phyloP scores from a whole-genome alignment of 202 grass and related monocot species.

The Elaeis oleifera region DNA sequence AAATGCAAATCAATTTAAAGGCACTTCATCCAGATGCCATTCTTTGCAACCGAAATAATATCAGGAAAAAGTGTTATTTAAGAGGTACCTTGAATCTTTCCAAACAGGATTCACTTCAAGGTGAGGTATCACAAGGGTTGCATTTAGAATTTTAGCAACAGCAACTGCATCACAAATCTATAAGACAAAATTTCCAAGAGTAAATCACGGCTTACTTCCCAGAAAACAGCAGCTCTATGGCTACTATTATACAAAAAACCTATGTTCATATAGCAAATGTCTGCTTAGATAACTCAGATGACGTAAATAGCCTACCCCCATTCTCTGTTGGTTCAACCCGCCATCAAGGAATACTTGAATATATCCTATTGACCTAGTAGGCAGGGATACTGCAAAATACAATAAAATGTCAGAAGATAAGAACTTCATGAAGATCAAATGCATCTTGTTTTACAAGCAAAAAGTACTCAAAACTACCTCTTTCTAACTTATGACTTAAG shows the following conservation, averaged over 20 bases:
- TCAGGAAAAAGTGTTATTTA: conserved; percentile 4
- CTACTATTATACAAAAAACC: too few species aligned
- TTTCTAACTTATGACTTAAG: too few species aligned
- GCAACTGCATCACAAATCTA: conserved; percentile 98
- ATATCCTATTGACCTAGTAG: conserved; percentile 48
- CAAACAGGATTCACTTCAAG: conserved; percentile 96
- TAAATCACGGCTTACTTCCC: too few species aligned
- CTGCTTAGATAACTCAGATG: background rate
- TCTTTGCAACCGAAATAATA: conserved; percentile 12
- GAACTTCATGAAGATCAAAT: conserved; percentile 7
- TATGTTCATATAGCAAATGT: too few species aligned
- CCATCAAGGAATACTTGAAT: conserved; percentile 99
- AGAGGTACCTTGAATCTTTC: conserved; percentile 70
- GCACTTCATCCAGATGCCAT: background rate
- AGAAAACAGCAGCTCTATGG: too few species aligned
- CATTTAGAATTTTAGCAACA: conserved; percentile 96
- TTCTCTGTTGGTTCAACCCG: conserved; percentile 93
- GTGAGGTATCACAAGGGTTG: conserved; percentile 80
- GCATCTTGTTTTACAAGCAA: background rate
- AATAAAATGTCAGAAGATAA: background rate
- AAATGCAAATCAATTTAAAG: background rate
- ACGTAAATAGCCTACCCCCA: conserved; percentile 49
- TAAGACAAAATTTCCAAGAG: conserved; percentile 11
- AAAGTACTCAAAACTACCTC: too few species aligned
- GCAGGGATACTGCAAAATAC: conserved; percentile 24